These are phyloP conservation scores for Silybum marianum DNA, from an alignment of 129 eudicot genomes.

Conservation along the genomic window DNA sequence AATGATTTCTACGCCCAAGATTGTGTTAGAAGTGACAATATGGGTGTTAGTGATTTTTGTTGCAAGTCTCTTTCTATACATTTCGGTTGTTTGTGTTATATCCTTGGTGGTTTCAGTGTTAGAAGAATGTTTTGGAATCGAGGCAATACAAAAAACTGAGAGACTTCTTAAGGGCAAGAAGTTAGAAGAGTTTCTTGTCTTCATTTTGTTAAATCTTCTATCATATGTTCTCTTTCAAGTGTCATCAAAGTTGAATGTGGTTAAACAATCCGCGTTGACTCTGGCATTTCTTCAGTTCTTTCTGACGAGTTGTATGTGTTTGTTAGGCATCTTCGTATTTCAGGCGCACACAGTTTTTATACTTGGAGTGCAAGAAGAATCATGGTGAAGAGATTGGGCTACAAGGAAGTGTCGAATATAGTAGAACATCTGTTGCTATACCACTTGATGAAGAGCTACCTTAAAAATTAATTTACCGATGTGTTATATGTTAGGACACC, in stretches of 20 bases:
- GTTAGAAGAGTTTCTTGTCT: slow-evolving; percentile 25
- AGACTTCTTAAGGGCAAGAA: slow-evolving; percentile 42
- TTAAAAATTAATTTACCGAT: neutral
- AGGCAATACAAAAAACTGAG: slow-evolving; percentile 41
- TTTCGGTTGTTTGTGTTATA: slow-evolving; percentile 32
- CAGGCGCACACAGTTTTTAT: slow-evolving; percentile 40
- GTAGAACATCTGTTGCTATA: slow-evolving; percentile 11
- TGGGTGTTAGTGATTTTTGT: slow-evolving; percentile 14
- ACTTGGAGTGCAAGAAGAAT: slow-evolving; percentile 45
- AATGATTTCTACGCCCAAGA: neutral
- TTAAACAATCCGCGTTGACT: neutral
- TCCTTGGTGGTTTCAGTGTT: slow-evolving; percentile 39
- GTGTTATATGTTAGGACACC: neutral
- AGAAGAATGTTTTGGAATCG: slow-evolving; percentile 39
- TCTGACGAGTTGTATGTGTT: neutral
- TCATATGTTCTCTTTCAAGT: neutral
- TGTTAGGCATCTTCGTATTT: slow-evolving; percentile 8
- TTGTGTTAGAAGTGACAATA: neutral
- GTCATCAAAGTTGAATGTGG: neutral
- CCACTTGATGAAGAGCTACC: neutral
- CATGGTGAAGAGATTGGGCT: slow-evolving; percentile 43
- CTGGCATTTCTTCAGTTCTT: slow-evolving; percentile 14
- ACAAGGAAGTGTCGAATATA: slow-evolving; percentile 20
- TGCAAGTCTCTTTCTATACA: slow-evolving; percentile 6
- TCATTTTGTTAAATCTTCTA: neutral